A percentile compares a stretch with the other conserved stretches of the same genome.
These are phyloP conservation scores for Monilinia fructicola DNA, from an alignment of 2,329 filamentous ascomycete genomes.

Conservation along the genomic window DNA sequence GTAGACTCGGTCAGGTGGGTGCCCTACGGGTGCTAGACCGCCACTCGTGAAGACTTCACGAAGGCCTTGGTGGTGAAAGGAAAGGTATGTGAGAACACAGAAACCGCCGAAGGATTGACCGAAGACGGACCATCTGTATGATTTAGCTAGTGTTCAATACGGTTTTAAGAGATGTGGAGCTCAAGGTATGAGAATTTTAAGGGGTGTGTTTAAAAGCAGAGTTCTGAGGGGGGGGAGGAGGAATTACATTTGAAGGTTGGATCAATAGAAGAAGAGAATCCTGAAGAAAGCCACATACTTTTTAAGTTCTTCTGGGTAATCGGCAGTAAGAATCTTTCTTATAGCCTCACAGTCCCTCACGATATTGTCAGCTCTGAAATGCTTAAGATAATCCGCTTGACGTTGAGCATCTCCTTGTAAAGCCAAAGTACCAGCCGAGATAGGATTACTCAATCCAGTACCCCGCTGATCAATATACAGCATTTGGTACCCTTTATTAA, in stretches of 20 bases:
- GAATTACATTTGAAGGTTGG: background rate
- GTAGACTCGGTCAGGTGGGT: slow-evolving; percentile 74
- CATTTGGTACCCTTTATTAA: slow-evolving; percentile 80
- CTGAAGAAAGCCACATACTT: slow-evolving; percentile 53
- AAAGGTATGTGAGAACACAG: slow-evolving; percentile 79
- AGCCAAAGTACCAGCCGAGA: slow-evolving; percentile 70
- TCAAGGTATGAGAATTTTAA: background rate
- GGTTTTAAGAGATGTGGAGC: background rate
- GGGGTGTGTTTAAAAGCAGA: background rate
- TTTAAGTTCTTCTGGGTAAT: slow-evolving; percentile 66
- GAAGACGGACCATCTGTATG: slow-evolving; percentile 74
- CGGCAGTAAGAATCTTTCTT: slow-evolving; percentile 68
- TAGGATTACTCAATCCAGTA: slow-evolving; percentile 78
- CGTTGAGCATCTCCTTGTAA: slow-evolving; percentile 61
- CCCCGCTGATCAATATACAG: slow-evolving; percentile 90
- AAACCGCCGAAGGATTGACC: slow-evolving; percentile 95
- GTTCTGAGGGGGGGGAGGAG: no score
- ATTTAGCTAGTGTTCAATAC: background rate
- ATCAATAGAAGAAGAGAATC: background rate
- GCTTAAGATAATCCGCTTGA: slow-evolving; percentile 78
- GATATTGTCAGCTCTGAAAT: slow-evolving; percentile 87
- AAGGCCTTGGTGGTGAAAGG: slow-evolving; percentile 72
- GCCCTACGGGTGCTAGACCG: slow-evolving; percentile 75
- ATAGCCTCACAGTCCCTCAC: slow-evolving; percentile 88
- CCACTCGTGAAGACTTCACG: slow-evolving; percentile 83